A percentile compares a stretch with the other conserved stretches of the same genome.
Conservation (phyloP, 2,329 filamentous ascomycete genomes). For the Penicillium sp. region DNA sequence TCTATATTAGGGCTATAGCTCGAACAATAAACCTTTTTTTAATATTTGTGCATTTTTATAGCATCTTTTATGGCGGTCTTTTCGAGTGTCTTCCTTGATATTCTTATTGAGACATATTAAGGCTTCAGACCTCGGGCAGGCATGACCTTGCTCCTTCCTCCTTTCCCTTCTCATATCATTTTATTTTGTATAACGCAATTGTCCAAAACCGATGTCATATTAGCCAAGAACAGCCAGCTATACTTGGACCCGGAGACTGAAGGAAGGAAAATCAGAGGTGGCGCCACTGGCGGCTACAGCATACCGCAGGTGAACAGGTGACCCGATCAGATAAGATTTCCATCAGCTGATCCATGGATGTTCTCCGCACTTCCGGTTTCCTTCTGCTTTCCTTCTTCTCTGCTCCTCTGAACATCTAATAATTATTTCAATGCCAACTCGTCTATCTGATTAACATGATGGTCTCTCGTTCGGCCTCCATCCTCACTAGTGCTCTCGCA, state of each 20-base stretch:
- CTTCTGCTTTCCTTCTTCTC: conserved; percentile 1
- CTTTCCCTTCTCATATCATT: neutral
- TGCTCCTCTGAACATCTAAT: neutral
- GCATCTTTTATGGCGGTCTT: neutral
- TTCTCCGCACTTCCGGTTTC: conserved; percentile 13
- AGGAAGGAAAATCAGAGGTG: neutral
- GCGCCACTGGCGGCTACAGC: neutral
- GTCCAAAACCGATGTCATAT: conserved; percentile 51
- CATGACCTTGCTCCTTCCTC: neutral
- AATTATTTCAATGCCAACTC: neutral
- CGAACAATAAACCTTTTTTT: neutral
- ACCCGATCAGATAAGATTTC: conserved; percentile 37
- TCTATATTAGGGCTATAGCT: neutral
- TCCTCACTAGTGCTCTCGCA: conserved; percentile 16
- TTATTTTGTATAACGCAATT: conserved; percentile 36
- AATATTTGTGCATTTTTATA: neutral
- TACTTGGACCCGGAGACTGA: conserved; percentile 50
- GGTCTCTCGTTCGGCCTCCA: neutral
- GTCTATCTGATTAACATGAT: conserved; percentile 1
- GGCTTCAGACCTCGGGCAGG: neutral
- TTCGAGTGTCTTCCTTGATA: neutral
- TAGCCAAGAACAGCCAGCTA: conserved; percentile 56
- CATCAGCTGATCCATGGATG: conserved; percentile 24
- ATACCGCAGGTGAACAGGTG: conserved; percentile 1
- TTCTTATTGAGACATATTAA: neutral